A percentile compares a stretch with the other conserved stretches of the same genome.
These are phyloP conservation scores for Backusella macrospora DNA, from an alignment of 192 early-diverging fungal genomes.

Conservation along the genomic window DNA sequence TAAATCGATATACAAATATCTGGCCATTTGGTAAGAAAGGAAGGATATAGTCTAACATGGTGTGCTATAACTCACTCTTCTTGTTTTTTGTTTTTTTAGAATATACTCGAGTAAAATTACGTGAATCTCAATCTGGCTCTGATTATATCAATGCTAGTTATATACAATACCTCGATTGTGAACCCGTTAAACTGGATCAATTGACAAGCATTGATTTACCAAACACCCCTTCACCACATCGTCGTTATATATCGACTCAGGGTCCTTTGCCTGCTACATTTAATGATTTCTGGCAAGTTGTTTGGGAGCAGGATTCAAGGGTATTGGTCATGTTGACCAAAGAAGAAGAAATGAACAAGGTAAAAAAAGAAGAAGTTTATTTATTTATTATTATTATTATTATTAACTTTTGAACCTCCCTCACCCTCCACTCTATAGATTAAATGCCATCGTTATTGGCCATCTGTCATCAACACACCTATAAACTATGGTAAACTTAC, in stretches of 20 bases:
- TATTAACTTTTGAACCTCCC: too few species aligned
- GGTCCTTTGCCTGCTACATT: conserved; percentile 84
- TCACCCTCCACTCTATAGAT: conserved; percentile 23
- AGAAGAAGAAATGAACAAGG: conserved; percentile 84
- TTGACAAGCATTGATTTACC: neutral
- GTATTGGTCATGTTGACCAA: conserved; percentile 96
- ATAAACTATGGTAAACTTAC: conserved; percentile 46
- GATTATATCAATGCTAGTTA: conserved; percentile 46
- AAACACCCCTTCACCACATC: neutral
- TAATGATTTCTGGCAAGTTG: conserved; percentile 93
- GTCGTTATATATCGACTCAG: conserved; percentile 61
- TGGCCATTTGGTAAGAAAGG: conserved; percentile 69
- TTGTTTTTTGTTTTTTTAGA: conserved; percentile 13
- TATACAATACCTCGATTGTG: conserved; percentile 29
- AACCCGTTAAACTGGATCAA: neutral
- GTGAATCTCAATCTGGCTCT: conserved; percentile 12
- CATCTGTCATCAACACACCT: conserved; percentile 35
- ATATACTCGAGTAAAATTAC: conserved; percentile 44
- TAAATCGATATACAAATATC: conserved; percentile 87
- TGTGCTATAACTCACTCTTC: too few species aligned
- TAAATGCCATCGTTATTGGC: conserved; percentile 95
- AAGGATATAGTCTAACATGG: too few species aligned
- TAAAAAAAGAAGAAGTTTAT: conserved; percentile 30
- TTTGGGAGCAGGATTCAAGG: conserved; percentile 85
- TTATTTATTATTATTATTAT: neutral